Conservation (phyloP, 257 asterid species). For the Nicotiana undulata region DNA sequence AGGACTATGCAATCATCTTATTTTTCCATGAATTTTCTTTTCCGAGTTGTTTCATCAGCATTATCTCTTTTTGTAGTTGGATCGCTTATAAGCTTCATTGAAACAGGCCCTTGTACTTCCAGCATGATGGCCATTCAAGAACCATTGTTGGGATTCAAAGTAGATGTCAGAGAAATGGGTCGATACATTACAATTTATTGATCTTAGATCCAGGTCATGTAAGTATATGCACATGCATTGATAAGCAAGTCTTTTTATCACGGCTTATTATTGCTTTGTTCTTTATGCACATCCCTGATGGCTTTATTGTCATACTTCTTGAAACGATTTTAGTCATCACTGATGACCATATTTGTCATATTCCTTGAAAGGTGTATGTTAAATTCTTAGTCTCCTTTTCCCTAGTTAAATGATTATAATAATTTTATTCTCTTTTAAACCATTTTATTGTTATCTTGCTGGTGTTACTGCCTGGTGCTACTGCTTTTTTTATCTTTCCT, state of each 20-base stretch:
- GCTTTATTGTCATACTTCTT: conserved; percentile 1
- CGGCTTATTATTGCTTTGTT: not conserved
- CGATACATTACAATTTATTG: conserved; percentile 51
- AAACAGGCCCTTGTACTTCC: conserved; percentile 86
- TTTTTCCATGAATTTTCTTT: not conserved
- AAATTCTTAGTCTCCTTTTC: not conserved
- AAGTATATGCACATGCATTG: conserved; percentile 26
- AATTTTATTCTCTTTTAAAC: not conserved
- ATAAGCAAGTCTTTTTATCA: not conserved
- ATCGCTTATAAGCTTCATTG: conserved; percentile 10
- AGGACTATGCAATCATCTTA: not conserved
- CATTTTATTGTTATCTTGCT: too few relatives aligned
- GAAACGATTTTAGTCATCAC: not conserved
- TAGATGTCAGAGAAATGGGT: conserved; percentile 44
- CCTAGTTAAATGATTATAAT: not conserved
- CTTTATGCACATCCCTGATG: not conserved
- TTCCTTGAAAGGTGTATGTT: not conserved
- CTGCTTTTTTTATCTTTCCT: too few relatives aligned
- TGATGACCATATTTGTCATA: not conserved
- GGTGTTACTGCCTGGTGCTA: too few relatives aligned
- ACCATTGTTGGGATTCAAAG: conserved; percentile 88
- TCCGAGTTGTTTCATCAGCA: not conserved
- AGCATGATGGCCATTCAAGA: conserved; percentile 93
- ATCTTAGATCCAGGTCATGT: conserved; percentile 81
- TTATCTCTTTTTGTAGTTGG: not conserved